Percentiles rank a stretch among this genome's conserved stretches.
Evolutionary conservation across 2,329 filamentous ascomycete species (phyloP).

Genomic region (Arachnomyces sp.): DNA sequence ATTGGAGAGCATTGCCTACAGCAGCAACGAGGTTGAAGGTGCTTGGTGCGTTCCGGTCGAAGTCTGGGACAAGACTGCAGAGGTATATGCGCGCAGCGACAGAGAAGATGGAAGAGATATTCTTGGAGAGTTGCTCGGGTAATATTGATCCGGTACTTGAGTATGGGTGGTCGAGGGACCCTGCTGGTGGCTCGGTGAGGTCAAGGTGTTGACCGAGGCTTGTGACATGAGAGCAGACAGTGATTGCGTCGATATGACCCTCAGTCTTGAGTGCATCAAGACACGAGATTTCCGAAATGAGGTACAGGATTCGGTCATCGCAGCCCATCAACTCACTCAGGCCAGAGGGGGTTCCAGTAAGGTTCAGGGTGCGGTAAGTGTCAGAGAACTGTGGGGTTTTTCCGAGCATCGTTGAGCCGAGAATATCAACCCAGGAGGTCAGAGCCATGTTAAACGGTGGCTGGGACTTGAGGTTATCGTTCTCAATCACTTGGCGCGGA

Average conservation of each 20-base stretch:
- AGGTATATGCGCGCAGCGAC: slow-evolving; percentile 90
- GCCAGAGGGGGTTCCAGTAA: slow-evolving; percentile 57
- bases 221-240: slow-evolving; percentile 80
- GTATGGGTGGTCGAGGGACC: slow-evolving; percentile 52
- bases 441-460: slow-evolving; percentile 79
- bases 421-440: slow-evolving; percentile 91
- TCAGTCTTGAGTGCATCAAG: slow-evolving; percentile 79
- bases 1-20: slow-evolving; percentile 66
- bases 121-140: slow-evolving; percentile 73
- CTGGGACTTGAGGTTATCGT: slow-evolving; percentile 51
- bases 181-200: slow-evolving; percentile 61
- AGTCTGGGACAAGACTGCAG: slow-evolving; percentile 88
- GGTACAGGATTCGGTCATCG: slow-evolving; percentile 93
- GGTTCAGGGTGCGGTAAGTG: slow-evolving; percentile 90
- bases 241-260: slow-evolving; percentile 70
- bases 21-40: slow-evolving; percentile 70
- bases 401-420: slow-evolving; percentile 86
- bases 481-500: slow-evolving; percentile 56
- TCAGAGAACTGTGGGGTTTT: slow-evolving; percentile 81
- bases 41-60: slow-evolving; percentile 64
- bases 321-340: slow-evolving; percentile 94
- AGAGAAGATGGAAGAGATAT: slow-evolving; percentile 86
- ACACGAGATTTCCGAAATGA: slow-evolving; percentile 95
- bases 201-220: slow-evolving; percentile 82
- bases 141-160: slow-evolving; percentile 62